Percentiles rank a stretch among this genome's conserved stretches.
phyloP scores from a whole-genome alignment of 805 yeast species.

The Nakazawaea wickerhamii region DNA sequence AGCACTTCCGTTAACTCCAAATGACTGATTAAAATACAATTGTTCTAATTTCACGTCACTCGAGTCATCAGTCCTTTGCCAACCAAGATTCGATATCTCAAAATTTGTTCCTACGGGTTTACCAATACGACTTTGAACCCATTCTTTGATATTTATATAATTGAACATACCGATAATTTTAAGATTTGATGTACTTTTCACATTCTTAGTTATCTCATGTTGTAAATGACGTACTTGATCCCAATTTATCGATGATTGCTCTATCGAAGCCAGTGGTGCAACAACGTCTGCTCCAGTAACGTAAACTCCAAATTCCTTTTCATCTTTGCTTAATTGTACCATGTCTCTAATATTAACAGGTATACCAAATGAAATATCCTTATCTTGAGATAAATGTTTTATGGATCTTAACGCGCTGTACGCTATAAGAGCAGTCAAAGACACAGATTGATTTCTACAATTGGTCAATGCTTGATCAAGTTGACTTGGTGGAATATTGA shows the following conservation, averaged over 20 bases:
- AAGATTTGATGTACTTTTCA: not conserved
- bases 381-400: not conserved
- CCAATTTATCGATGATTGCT: not conserved
- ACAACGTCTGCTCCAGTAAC: not conserved
- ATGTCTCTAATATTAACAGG: slow-evolving; percentile 2
- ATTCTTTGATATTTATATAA: slow-evolving; percentile 5
- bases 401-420: not conserved
- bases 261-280: not conserved
- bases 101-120: not conserved
- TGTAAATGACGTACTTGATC: not conserved
- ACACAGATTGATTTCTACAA: not conserved
- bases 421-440: slow-evolving; percentile 2
- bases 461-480: not conserved
- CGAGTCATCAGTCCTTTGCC: not conserved
- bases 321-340: not conserved
- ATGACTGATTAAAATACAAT: slow-evolving; percentile 8
- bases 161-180: slow-evolving; percentile 5
- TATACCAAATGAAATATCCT: not conserved
- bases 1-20: slow-evolving; percentile 2
- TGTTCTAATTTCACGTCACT: not conserved
- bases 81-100: slow-evolving; percentile 8
- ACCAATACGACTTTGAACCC: not conserved
- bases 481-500: not conserved
- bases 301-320: slow-evolving; percentile 7
- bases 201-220: not conserved